phyloP scores from a whole-genome alignment of 1,139 yeast genomes.

The Sugiyamaella novakii region DNA sequence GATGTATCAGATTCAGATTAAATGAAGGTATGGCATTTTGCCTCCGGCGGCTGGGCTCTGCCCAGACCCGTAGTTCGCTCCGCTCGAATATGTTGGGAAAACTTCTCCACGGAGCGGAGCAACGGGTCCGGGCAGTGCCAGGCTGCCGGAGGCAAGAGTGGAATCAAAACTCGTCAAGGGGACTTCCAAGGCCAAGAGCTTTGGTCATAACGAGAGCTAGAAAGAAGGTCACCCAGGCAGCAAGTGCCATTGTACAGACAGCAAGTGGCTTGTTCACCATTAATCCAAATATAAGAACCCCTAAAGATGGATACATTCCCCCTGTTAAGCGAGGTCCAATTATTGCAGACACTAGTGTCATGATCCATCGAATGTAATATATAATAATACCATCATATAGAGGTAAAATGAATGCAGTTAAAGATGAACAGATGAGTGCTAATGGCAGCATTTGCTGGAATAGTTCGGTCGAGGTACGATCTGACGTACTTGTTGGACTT shows the following conservation, averaged over 20 bases:
- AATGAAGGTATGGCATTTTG: no score
- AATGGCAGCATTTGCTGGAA: constrained; percentile 28
- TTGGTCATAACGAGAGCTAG: constrained; percentile 30
- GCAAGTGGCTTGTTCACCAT: constrained; percentile 32
- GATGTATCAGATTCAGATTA: constrained; percentile 32
- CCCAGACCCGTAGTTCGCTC: no score
- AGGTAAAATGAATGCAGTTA: constrained; percentile 32
- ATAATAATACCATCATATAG: constrained; percentile 29
- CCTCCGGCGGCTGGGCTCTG: no score
- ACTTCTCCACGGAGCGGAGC: no score
- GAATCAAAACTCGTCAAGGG: constrained; percentile 9
- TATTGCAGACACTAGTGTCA: constrained; percentile 30
- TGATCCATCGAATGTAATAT: constrained; percentile 28
- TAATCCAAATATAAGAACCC: constrained; percentile 30
- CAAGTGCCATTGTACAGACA: constrained; percentile 31
- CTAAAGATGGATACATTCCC: constrained; percentile 31
- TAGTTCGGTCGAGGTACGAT: constrained; percentile 14
- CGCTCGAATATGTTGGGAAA: no score
- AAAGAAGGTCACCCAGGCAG: constrained; percentile 30
- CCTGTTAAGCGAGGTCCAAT: constrained; percentile 30
- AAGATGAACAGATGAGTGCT: constrained; percentile 28
- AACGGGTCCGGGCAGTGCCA: no score
- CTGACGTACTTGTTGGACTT: not conserved
- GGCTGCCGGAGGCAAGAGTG: no score
- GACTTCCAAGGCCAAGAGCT: constrained; percentile 26